A percentile compares a stretch with the other conserved stretches of the same genome.
Conservation (phyloP, 2,329 filamentous ascomycete genomes). For the Aspergillus tubingensis region DNA sequence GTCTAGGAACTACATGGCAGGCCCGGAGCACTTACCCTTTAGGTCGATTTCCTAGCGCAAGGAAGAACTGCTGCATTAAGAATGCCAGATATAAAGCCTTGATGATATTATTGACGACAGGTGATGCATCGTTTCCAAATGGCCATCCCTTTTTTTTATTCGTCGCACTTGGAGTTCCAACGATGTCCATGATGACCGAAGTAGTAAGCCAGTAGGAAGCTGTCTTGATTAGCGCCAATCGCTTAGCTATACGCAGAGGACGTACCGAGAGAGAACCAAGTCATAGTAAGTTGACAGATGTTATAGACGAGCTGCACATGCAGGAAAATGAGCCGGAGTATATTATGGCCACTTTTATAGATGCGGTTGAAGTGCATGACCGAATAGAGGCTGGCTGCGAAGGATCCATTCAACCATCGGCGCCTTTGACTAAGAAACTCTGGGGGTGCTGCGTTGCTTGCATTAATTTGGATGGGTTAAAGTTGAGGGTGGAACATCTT, state of each 20-base stretch:
- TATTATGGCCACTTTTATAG: conserved; percentile 98
- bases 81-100: conserved; percentile 92
- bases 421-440: conserved; percentile 98
- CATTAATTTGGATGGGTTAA: background rate
- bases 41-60: conserved; percentile 92
- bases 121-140: conserved; percentile 83
- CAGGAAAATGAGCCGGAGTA: conserved; percentile 97
- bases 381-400: conserved; percentile 93
- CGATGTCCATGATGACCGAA: conserved; percentile 94
- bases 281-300: conserved; percentile 79
- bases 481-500: conserved; percentile 54
- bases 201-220: conserved; percentile 98
- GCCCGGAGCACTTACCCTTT: conserved; percentile 62
- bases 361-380: conserved; percentile 98
- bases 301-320: conserved; percentile 97
- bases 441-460: background rate
- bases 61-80: conserved; percentile 90
- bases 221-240: conserved; percentile 32
- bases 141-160: conserved; percentile 72
- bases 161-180: conserved; percentile 67
- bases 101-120: conserved; percentile 85
- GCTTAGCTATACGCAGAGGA: conserved; percentile 1
- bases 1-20: background rate
- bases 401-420: conserved; percentile 98
- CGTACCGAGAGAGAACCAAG: conserved; percentile 75